Conservation (phyloP, 208 protist species). For the Acanthamoeba healyi region DNA sequence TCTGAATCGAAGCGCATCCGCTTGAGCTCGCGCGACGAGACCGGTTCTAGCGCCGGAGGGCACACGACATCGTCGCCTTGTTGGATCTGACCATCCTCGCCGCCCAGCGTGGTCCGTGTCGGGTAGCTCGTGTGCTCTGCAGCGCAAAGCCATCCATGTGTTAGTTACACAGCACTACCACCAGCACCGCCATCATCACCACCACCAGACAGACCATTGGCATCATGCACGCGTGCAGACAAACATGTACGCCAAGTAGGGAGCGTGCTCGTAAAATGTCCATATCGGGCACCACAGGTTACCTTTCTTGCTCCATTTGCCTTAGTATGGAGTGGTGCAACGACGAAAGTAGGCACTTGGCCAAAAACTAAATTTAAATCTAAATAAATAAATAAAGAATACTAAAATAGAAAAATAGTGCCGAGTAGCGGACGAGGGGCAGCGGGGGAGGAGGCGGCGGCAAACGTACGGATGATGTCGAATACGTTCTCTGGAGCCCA, state of each 20-base stretch:
- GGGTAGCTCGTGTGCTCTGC: conserved; percentile 59
- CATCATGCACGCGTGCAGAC: too few species aligned
- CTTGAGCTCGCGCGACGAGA: neutral
- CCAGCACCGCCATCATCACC: too few species aligned
- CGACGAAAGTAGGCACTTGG: too few species aligned
- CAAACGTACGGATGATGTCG: conserved; percentile 53
- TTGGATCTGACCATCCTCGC: neutral
- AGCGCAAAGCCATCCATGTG: neutral
- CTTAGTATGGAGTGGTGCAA: too few species aligned
- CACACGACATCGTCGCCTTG: conserved; percentile 15
- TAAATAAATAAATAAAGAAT: neutral
- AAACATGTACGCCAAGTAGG: too few species aligned
- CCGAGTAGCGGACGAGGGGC: neutral
- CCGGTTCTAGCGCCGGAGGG: neutral
- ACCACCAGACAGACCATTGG: too few species aligned
- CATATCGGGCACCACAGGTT: too few species aligned
- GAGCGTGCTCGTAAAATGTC: too few species aligned
- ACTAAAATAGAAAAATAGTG: neutral
- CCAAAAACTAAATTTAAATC: conserved; percentile 3
- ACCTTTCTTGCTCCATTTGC: too few species aligned
- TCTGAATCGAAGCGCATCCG: neutral
- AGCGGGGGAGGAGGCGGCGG: neutral
- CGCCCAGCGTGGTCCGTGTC: neutral
- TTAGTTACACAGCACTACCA: too few species aligned
- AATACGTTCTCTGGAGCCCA: conserved; percentile 70